These are phyloP conservation scores for Schoenoplectus triqueter DNA, from an alignment of 202 grass and related monocot species.

Conservation along the genomic window DNA sequence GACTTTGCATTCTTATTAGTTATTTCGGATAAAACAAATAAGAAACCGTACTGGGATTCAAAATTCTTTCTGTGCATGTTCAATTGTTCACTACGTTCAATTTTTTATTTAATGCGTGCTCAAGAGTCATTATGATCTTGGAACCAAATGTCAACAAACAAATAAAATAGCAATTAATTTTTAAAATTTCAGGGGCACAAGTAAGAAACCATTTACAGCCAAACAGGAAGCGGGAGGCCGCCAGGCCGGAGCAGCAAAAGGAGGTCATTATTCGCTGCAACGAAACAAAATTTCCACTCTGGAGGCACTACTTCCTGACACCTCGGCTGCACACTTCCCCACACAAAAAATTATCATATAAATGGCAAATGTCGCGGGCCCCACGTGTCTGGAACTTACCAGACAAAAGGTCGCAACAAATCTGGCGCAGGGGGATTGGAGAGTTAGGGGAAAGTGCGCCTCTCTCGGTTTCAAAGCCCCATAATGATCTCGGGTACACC, in stretches of 20 bases:
- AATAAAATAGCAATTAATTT: too few species aligned
- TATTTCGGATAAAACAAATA: background rate
- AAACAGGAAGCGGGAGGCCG: too few species aligned
- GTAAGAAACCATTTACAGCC: too few species aligned
- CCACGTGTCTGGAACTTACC: background rate
- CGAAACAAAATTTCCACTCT: background rate
- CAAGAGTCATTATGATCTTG: background rate
- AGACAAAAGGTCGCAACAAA: background rate
- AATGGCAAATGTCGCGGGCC: background rate
- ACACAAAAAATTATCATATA: background rate
- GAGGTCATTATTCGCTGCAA: background rate
- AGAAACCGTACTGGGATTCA: background rate
- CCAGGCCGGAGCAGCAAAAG: too few species aligned
- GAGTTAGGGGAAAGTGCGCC: background rate
- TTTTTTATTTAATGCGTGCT: too few species aligned
- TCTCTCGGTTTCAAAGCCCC: background rate
- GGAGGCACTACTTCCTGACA: background rate
- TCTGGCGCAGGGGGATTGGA: background rate
- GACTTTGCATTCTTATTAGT: background rate
- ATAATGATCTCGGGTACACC: constrained; percentile 36
- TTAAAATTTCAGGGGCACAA: too few species aligned
- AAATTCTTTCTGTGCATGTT: background rate
- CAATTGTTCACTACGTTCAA: too few species aligned
- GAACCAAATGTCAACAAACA: too few species aligned
- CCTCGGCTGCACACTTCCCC: background rate